Evolutionary conservation across 441 rosid species (phyloP).

Genomic region (Omphalea diandra): DNA sequence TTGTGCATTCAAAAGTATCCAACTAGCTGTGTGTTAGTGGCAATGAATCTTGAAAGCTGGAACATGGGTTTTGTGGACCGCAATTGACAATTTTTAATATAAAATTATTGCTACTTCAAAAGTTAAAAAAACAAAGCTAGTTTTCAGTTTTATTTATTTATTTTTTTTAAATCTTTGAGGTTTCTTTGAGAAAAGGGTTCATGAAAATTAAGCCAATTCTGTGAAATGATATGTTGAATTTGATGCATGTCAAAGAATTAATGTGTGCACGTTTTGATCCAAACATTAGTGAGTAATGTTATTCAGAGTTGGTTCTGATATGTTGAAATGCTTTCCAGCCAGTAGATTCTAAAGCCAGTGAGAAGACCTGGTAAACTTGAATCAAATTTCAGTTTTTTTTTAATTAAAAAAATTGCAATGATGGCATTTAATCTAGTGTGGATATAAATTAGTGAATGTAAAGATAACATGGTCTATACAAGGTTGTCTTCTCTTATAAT

Average conservation of each 20-base stretch:
- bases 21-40: too few relatives aligned
- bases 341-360: background rate
- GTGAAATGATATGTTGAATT: too few relatives aligned
- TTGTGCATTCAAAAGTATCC: background rate
- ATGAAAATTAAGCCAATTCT: background rate
- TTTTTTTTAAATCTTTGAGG: too few relatives aligned
- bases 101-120: background rate
- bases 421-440: background rate
- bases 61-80: background rate
- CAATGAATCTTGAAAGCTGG: too few relatives aligned
- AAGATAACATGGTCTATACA: background rate
- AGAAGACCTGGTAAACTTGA: background rate
- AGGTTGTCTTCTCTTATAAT: background rate
- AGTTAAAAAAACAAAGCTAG: too few relatives aligned
- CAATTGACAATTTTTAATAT: background rate
- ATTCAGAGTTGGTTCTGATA: background rate
- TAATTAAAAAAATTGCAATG: too few relatives aligned
- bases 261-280: background rate
- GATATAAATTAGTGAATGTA: background rate
- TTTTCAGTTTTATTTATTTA: too few relatives aligned
- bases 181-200: too few relatives aligned
- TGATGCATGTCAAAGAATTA: background rate
- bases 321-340: background rate
- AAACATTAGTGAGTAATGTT: background rate
- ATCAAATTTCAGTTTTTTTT: background rate